phyloP scores from a whole-genome alignment of 345 rosid species.

The Eucalyptus pauciflora region DNA sequence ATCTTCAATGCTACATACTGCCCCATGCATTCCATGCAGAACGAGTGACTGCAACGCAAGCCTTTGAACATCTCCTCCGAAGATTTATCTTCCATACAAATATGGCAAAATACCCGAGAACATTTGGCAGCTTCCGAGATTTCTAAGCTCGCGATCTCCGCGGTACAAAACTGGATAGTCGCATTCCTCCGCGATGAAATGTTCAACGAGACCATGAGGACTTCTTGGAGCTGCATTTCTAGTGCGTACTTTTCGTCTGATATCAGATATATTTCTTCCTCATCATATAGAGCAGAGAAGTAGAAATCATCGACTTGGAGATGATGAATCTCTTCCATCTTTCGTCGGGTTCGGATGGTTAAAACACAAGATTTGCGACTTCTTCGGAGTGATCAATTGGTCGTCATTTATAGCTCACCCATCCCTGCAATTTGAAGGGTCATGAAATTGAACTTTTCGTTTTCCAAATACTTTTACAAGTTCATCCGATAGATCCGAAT shows the following conservation, averaged over 20 bases:
- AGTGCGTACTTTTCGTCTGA: conserved; percentile 34
- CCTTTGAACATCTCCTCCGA: neutral
- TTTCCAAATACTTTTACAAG: neutral
- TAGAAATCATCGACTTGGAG: conserved; percentile 18
- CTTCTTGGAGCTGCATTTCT: conserved; percentile 38
- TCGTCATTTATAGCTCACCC: neutral
- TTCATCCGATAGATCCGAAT: neutral
- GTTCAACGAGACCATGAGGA: conserved; percentile 8
- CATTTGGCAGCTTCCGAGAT: neutral
- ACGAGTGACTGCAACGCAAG: conserved; percentile 8
- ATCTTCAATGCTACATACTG: conserved; percentile 2
- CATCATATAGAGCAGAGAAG: conserved; percentile 15
- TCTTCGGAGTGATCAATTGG: neutral
- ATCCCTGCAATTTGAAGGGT: neutral
- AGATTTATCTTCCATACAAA: conserved; percentile 21
- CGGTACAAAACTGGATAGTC: neutral
- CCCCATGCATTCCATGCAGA: conserved; percentile 18
- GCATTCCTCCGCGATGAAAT: neutral
- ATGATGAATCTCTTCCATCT: neutral
- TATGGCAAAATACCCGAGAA: conserved; percentile 5
- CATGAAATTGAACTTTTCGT: neutral
- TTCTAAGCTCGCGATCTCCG: neutral
- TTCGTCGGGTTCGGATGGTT: neutral
- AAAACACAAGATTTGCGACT: neutral
- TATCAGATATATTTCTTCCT: conserved; percentile 18